Evolutionary conservation across 1,284 basidiomycete genomes (phyloP), one percentile per base, ranked within the genome.

Genomic region (Malassezia globosa): DNA sequence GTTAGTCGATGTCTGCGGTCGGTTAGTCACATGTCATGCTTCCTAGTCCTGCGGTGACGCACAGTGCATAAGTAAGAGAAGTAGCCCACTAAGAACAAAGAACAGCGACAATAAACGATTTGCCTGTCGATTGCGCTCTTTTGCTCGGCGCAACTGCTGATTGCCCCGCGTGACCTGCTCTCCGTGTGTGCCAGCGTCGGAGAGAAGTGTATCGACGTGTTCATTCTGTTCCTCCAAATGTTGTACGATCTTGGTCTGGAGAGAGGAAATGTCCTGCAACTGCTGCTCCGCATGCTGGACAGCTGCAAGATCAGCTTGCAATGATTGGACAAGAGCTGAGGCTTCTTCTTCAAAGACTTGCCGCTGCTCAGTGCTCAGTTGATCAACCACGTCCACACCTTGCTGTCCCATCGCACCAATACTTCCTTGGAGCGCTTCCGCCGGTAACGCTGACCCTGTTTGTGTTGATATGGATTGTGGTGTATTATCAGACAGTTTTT

Each of bases 321-420:
- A 83, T 37, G 79, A 79, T 58, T 82, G 81, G 46, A 92, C 74
- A 46, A 92, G 82, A 55, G 80, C 81, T 25, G 85, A 84, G 59
- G 90, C 88, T 72, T 92, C 87, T 18, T 79, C 77, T 72, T 92
- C 88, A 62, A 92, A 92, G 71, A 87, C 84, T 61, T 85, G 80
- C 46, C 90, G 87, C 69, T 92, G 87, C 10, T 83, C 85, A 37
- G 80, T 46, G 4, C 58, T 54, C n/a, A 68, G 54, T 37, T 62
- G 48, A 1, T 51, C 42, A 10, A 56, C 43, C 31, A 65, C 54
- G 46, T 65, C 61, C 2, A 55, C 48, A 26, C 57, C 56, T 0
- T 29, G 5, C 4, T 55, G 44, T 3, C 40, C 39, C 25, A 52
- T 23, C 1, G 44, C 33, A 14, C 50, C 45, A 4, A 42, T 29